Evolutionary conservation across 225 moss, liverwort and hornwort species (phyloP).

Genomic region (Bryoerythrophyllum caledonicum): DNA sequence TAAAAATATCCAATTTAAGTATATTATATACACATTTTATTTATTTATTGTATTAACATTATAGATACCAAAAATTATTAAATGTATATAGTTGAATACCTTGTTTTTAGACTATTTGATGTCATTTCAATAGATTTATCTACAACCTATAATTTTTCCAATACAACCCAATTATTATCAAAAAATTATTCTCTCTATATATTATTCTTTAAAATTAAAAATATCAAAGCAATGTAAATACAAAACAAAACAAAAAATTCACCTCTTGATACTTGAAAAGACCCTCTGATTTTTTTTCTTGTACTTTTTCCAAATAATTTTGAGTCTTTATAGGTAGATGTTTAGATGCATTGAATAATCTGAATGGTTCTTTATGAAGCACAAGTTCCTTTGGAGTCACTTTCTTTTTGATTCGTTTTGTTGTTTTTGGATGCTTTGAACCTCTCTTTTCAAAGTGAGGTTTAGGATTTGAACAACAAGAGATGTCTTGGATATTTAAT

Average conservation of each 20-base stretch:
- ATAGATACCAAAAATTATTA: too few species aligned
- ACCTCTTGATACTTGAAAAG: constrained; percentile 29
- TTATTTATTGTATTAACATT: neutral
- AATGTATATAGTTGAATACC: neutral
- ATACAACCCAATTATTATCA: neutral
- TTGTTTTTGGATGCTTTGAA: neutral
- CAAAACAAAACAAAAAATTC: neutral
- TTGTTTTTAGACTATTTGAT: neutral
- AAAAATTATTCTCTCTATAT: too few species aligned
- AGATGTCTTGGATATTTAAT: constrained; percentile 1
- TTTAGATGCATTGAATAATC: neutral
- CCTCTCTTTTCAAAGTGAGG: neutral
- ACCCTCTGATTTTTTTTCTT: neutral
- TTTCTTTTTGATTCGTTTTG: neutral
- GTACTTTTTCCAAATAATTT: constrained; percentile 22
- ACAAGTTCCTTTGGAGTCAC: neutral
- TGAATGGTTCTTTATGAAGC: neutral
- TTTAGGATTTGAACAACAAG: neutral
- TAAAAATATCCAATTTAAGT: neutral
- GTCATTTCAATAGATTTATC: constrained; percentile 11
- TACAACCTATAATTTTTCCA: neutral
- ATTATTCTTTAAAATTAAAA: neutral
- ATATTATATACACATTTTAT: neutral
- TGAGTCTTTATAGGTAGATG: constrained; percentile 16
- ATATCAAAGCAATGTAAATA: too few species aligned